Evolutionary conservation across 208 protist genomes (phyloP).

Genomic region (Angomonas ambiguus): DNA sequence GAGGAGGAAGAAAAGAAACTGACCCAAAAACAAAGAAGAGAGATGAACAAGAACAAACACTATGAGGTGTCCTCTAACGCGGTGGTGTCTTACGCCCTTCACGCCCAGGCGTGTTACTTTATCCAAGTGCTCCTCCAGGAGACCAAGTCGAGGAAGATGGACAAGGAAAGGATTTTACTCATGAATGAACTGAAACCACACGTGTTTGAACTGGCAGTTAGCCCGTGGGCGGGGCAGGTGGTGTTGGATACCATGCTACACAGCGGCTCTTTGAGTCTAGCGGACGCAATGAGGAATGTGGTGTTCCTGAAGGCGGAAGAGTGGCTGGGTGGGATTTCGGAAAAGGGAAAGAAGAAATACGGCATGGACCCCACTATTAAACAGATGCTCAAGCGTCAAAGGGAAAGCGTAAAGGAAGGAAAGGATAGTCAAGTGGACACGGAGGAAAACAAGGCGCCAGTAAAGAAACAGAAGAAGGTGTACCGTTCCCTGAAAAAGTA

Average conservation of each 20-base stretch:
- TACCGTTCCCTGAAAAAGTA: slow-evolving; percentile 76
- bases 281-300: slow-evolving; percentile 76
- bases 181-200: slow-evolving; percentile 86
- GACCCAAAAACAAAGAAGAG: slow-evolving; percentile 50
- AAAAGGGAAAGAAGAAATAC: slow-evolving; percentile 33
- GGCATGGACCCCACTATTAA: slow-evolving; percentile 69
- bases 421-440: neutral
- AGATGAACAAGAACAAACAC: slow-evolving; percentile 55
- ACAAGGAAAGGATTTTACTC: slow-evolving; percentile 51
- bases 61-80: slow-evolving; percentile 57
- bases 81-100: slow-evolving; percentile 71
- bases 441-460: neutral
- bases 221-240: slow-evolving; percentile 81
- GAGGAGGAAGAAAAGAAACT: slow-evolving; percentile 27
- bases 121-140: slow-evolving; percentile 78
- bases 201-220: slow-evolving; percentile 78
- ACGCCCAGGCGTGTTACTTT: slow-evolving; percentile 77
- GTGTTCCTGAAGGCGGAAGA: slow-evolving; percentile 78
- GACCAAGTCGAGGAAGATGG: slow-evolving; percentile 50
- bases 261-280: slow-evolving; percentile 53
- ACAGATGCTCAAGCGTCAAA: slow-evolving; percentile 62
- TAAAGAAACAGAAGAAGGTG: slow-evolving; percentile 56
- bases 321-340: slow-evolving; percentile 67
- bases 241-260: slow-evolving; percentile 82
- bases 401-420: slow-evolving; percentile 41